Conservation (phyloP, 768 basidiomycete species). For the Tricholoma hemisulphureum region DNA sequence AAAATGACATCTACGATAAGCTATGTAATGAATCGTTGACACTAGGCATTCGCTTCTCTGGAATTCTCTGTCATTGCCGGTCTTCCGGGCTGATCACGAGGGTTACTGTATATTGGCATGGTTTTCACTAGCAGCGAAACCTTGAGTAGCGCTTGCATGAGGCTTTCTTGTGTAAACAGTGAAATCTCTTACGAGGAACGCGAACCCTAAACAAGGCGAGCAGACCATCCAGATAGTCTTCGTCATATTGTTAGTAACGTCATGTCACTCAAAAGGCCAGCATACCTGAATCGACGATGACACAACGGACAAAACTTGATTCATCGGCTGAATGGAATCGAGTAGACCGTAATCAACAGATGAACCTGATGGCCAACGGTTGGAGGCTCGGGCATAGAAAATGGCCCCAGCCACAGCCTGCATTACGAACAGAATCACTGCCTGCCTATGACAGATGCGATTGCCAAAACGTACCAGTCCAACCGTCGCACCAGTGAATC, state of each 20-base stretch:
- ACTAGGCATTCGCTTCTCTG: constrained; percentile 7
- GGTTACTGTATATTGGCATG: constrained; percentile 31
- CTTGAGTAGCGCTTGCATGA: constrained; percentile 24
- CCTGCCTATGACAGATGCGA: constrained; percentile 1
- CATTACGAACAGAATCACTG: constrained; percentile 17
- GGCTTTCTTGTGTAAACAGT: not conserved
- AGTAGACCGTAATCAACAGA: constrained; percentile 57
- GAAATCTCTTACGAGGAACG: constrained; percentile 50
- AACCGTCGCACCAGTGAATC: constrained; percentile 82
- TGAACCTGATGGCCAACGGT: constrained; percentile 48
- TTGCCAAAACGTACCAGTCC: constrained; percentile 57
- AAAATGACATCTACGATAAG: not conserved
- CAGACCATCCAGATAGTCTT: constrained; percentile 76
- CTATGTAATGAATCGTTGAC: not conserved
- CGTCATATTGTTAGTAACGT: constrained; percentile 5
- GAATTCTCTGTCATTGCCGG: constrained; percentile 4
- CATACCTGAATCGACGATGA: constrained; percentile 64
- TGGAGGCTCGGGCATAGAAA: constrained; percentile 55
- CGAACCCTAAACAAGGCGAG: constrained; percentile 63
- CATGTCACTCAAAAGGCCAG: not conserved
- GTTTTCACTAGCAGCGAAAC: constrained; percentile 41
- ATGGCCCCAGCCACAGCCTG: constrained; percentile 78
- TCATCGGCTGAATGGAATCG: constrained; percentile 43
- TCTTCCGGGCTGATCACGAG: constrained; percentile 6
- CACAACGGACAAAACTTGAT: constrained; percentile 49